Evolutionary conservation across 2,329 filamentous ascomycete species (phyloP), one percentile per base, ranked within the genome.

Genomic region (Pseudocercospora cruenta): DNA sequence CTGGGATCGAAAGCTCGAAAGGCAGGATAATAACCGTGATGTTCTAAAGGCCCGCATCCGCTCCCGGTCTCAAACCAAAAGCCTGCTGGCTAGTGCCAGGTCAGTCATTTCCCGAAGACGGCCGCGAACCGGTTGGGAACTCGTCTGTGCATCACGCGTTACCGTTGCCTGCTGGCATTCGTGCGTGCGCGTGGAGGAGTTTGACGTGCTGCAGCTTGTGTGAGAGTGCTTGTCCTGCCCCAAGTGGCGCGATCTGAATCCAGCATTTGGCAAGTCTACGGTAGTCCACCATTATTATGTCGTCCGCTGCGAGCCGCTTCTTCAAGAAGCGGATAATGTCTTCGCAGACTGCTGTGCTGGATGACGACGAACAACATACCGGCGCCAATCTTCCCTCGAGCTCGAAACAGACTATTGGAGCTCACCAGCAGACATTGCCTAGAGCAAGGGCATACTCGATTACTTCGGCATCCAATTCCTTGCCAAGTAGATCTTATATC

Each of bases 401-500:
- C 28, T 22, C 55, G 16, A n/a, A 4, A 31, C 53, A 55, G 24
- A 43, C 39, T n/a, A 43, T 2, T 43, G 39, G 16, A n/a, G 16
- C n/a, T 43, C 39, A 43, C 7, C 55, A 39, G 60, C 55, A 31
- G 47, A 51, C 24, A 31, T 36, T 60, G 47, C 57, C 51, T 64
- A 58, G 67, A 55, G 45, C 36, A 12, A 55, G 68, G 57, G 64
- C 67, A 14, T 59, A 62, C 28, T 68, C 65, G 24, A 65, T 39
- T 31, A 60, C 67, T 12, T 63, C 66, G 19, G 59, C 68, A n/a
- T 47, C 64, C 14, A 63, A 67, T 57, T 67, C 71, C 66, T 70
- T 78, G 45, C 77, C 77, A 4, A 74, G 69, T 59, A 70, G 77
- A 54, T 78, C 75, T 51, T 78, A 77, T 65, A 76, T 79, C 39